These are phyloP conservation scores for Penicillium psychrofluorescens DNA, from an alignment of 495 filamentous ascomycete species.

Conservation along the genomic window DNA sequence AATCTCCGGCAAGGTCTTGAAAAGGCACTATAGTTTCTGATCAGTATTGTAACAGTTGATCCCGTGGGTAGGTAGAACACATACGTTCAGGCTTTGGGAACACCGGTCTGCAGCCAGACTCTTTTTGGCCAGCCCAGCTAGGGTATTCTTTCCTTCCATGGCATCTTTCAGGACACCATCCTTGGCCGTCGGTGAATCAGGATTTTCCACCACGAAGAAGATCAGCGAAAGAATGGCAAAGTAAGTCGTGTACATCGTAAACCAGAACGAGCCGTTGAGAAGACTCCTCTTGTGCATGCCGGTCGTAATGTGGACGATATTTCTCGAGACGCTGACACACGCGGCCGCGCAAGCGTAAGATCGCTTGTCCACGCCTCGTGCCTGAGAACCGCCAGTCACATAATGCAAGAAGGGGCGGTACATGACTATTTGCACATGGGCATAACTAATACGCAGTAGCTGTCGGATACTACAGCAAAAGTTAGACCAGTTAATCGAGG, in stretches of 20 bases:
- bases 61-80: slow-evolving; percentile 11
- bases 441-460: slow-evolving; percentile 77
- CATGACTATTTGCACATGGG: slow-evolving; percentile 89
- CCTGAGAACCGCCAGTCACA: slow-evolving; percentile 62
- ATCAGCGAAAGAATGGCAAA: slow-evolving; percentile 86
- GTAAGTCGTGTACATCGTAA: slow-evolving; percentile 92
- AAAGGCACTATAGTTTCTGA: slow-evolving; percentile 48
- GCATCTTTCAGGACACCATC: slow-evolving; percentile 77
- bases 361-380: slow-evolving; percentile 69
- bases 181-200: slow-evolving; percentile 64
- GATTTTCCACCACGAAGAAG: slow-evolving; percentile 88
- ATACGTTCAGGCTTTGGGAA: slow-evolving; percentile 64
- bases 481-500: background rate
- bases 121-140: slow-evolving; percentile 67
- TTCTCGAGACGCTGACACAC: slow-evolving; percentile 83
- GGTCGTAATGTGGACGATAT: slow-evolving; percentile 85
- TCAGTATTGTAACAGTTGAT: background rate
- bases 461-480: slow-evolving; percentile 63
- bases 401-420: slow-evolving; percentile 96
- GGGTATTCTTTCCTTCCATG: slow-evolving; percentile 71
- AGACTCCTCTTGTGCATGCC: slow-evolving; percentile 81
- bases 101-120: slow-evolving; percentile 87
- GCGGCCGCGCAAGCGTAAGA: slow-evolving; percentile 90
- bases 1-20: slow-evolving; percentile 71
- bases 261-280: slow-evolving; percentile 91